Evolutionary conservation across 192 early-diverging fungal species (phyloP).

Genomic region (Dissophora ornata): DNA sequence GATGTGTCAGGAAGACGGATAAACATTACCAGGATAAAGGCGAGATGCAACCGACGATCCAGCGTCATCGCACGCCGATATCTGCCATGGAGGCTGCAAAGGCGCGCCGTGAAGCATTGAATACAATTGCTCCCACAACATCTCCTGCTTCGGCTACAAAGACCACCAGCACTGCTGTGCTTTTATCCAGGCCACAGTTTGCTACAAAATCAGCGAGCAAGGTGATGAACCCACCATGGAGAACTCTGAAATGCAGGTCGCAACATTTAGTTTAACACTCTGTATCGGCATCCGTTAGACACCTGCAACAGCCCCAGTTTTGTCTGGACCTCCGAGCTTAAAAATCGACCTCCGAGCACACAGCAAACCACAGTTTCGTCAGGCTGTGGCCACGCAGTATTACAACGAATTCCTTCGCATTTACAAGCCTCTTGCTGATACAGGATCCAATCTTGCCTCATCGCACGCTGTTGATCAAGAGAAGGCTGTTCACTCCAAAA

Average conservation of each 20-base stretch:
- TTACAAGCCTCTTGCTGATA: slow-evolving; percentile 54
- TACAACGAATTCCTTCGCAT: slow-evolving; percentile 70
- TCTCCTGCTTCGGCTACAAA: slow-evolving; percentile 12
- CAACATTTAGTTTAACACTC: not conserved
- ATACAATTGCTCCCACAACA: not conserved
- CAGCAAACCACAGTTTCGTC: slow-evolving; percentile 58
- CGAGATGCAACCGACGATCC: too few species aligned
- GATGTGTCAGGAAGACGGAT: not conserved
- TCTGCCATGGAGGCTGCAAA: slow-evolving; percentile 18
- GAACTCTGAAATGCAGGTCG: not conserved
- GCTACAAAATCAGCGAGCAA: too few species aligned
- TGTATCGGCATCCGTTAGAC: slow-evolving; percentile 8
- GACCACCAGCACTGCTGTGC: not conserved
- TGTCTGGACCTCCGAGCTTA: slow-evolving; percentile 55
- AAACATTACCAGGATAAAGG: not conserved
- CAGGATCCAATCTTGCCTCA: slow-evolving; percentile 53
- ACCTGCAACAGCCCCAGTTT: not conserved
- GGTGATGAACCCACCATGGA: too few species aligned
- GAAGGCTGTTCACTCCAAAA: slow-evolving; percentile 48
- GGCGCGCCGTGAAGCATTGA: slow-evolving; percentile 12
- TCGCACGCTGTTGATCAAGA: slow-evolving; percentile 68
- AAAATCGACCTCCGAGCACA: slow-evolving; percentile 52
- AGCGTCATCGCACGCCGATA: slow-evolving; percentile 3
- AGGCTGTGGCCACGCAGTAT: slow-evolving; percentile 53
- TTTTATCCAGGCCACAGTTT: too few species aligned